A percentile compares a stretch with the other conserved stretches of the same genome.
Conservation (phyloP, 257 asterid genomes). For the Salvia splendens region DNA sequence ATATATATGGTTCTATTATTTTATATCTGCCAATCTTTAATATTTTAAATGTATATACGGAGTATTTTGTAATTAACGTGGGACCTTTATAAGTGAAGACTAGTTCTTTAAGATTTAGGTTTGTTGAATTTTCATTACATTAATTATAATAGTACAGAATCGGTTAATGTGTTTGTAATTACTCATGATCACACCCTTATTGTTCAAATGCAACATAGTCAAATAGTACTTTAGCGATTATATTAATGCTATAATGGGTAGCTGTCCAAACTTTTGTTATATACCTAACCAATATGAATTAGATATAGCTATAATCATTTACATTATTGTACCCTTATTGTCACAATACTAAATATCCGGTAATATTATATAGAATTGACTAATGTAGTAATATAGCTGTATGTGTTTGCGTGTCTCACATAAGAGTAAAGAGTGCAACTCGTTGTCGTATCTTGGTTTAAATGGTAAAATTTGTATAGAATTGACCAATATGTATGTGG, state of each 20-base stretch:
- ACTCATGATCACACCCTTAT: too few relatives aligned
- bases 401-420: neutral
- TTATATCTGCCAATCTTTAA: neutral
- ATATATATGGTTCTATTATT: neutral
- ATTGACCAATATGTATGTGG: too few relatives aligned
- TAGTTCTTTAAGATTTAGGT: conserved; percentile 2
- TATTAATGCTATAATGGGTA: neutral
- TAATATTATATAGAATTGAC: conserved; percentile 2
- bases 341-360: neutral
- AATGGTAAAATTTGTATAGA: too few relatives aligned
- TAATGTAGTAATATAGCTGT: neutral
- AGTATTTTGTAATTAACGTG: neutral
- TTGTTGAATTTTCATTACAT: conserved; percentile 3
- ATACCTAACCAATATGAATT: conserved; percentile 1
- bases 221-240: neutral
- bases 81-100: conserved; percentile 27
- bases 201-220: too few relatives aligned
- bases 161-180: too few relatives aligned
- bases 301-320: neutral
- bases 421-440: too few relatives aligned
- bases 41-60: neutral
- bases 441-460: too few relatives aligned
- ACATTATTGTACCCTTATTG: neutral
- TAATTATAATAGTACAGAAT: neutral
- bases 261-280: neutral